A percentile compares a stretch with the other conserved stretches of the same genome.
Conservation (phyloP, 2,329 filamentous ascomycete genomes). For the Hypoxylon sp. region DNA sequence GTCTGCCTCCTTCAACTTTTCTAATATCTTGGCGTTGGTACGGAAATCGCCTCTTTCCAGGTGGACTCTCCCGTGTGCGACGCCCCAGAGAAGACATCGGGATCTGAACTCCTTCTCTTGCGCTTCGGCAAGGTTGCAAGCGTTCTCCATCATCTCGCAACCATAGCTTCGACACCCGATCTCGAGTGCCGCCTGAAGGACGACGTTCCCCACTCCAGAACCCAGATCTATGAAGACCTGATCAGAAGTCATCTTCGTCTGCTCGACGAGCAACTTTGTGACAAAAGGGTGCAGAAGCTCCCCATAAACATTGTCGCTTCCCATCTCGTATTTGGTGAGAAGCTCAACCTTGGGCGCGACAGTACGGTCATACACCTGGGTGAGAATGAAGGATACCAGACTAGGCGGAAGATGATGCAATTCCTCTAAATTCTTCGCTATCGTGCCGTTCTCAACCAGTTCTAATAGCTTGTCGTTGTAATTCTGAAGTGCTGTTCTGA, state of each 20-base stretch:
- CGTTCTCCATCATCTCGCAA: conserved; percentile 95
- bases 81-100: conserved; percentile 91
- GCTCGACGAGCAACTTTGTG: conserved; percentile 81
- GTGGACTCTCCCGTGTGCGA: conserved; percentile 82
- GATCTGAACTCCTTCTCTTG: conserved; percentile 87
- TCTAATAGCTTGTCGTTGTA: conserved; percentile 81
- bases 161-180: conserved; percentile 96
- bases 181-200: conserved; percentile 92
- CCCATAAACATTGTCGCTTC: conserved; percentile 94
- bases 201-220: conserved; percentile 96
- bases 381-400: conserved; percentile 84
- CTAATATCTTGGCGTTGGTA: conserved; percentile 76
- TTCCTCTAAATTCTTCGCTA: conserved; percentile 78
- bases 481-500: conserved; percentile 78
- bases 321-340: conserved; percentile 87
- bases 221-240: conserved; percentile 95
- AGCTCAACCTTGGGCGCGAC: conserved; percentile 91
- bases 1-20: conserved; percentile 85
- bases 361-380: conserved; percentile 91
- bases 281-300: conserved; percentile 90
- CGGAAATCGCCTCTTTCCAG: conserved; percentile 90
- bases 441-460: conserved; percentile 77
- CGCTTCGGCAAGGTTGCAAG: conserved; percentile 83
- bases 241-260: conserved; percentile 82
- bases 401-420: conserved; percentile 78